Evolutionary conservation across 163 green algal species (phyloP).

Genomic region (Chlamydomonas reinhardtii): DNA sequence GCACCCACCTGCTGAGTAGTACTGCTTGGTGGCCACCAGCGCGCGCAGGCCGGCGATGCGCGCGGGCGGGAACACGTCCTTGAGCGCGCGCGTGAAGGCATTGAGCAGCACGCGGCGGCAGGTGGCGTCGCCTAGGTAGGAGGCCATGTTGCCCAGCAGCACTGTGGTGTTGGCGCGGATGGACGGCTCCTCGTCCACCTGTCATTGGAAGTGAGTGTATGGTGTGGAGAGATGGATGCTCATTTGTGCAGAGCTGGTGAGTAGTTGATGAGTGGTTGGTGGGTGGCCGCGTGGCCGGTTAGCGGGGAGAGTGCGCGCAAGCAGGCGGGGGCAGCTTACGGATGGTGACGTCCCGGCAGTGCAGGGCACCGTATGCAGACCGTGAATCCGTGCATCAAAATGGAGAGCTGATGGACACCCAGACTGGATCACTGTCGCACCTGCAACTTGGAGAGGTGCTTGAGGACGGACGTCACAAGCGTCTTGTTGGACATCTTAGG

Average conservation of each 20-base stretch:
- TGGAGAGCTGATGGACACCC: too few species aligned
- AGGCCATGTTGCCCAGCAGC: conserved; percentile 95
- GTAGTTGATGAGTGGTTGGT: too few species aligned
- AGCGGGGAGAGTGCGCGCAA: too few species aligned
- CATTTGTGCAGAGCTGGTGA: too few species aligned
- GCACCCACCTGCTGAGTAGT: conserved; percentile 68
- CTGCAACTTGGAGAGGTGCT: conserved; percentile 97
- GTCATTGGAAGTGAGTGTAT: not conserved
- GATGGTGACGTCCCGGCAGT: too few species aligned
- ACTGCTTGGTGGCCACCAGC: conserved; percentile 86
- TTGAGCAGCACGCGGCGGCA: conserved; percentile 95
- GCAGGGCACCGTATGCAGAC: too few species aligned
- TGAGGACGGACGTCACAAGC: conserved; percentile 90
- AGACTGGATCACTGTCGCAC: too few species aligned
- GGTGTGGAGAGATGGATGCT: too few species aligned
- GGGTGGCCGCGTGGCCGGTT: too few species aligned
- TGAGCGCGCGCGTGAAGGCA: conserved; percentile 94
- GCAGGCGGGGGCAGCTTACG: too few species aligned
- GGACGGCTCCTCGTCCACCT: conserved; percentile 95
- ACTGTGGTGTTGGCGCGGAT: conserved; percentile 99
- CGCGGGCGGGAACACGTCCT: conserved; percentile 92
- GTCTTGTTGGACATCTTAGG: conserved; percentile 93
- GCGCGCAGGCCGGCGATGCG: conserved; percentile 84
- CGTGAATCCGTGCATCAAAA: too few species aligned
- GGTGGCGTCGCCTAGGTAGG: conserved; percentile 83